Evolutionary conservation across 2,329 filamentous ascomycete genomes (phyloP).

Genomic region (Botrytis aclada): DNA sequence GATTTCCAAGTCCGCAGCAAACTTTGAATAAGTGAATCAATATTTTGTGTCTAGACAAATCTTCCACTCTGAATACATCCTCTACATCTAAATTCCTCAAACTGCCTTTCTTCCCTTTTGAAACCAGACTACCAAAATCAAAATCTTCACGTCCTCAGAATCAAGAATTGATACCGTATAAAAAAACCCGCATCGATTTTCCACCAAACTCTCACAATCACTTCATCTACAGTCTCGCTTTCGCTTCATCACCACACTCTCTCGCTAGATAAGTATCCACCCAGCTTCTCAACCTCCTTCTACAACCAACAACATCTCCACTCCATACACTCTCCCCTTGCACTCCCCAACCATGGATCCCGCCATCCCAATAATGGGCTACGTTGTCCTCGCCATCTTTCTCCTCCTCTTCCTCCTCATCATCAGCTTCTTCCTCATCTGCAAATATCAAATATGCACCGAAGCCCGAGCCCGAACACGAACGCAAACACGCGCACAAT

Average conservation of each 20-base stretch:
- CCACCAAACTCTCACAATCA: not conserved
- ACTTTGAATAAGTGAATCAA: not conserved
- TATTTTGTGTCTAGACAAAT: not conserved
- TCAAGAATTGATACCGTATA: not conserved
- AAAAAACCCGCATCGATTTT: not conserved
- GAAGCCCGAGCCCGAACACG: too few relatives aligned
- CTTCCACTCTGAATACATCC: not conserved
- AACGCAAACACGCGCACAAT: not conserved
- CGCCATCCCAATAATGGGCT: not conserved
- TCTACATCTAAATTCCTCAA: not conserved
- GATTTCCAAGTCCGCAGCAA: not conserved
- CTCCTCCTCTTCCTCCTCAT: not conserved
- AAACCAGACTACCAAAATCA: not conserved
- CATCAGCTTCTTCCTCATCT: not conserved
- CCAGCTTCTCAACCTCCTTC: too few relatives aligned
- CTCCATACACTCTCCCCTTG: not conserved
- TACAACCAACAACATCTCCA: not conserved
- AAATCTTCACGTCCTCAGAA: not conserved
- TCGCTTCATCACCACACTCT: not conserved
- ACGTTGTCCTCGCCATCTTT: not conserved
- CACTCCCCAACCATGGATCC: not conserved
- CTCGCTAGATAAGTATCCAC: too few relatives aligned
- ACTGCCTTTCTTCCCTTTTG: not conserved
- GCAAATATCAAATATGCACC: not conserved
- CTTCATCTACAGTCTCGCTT: not conserved